phyloP scores from a whole-genome alignment of 1,284 basidiomycete species.

The Trichosporon sp. region DNA sequence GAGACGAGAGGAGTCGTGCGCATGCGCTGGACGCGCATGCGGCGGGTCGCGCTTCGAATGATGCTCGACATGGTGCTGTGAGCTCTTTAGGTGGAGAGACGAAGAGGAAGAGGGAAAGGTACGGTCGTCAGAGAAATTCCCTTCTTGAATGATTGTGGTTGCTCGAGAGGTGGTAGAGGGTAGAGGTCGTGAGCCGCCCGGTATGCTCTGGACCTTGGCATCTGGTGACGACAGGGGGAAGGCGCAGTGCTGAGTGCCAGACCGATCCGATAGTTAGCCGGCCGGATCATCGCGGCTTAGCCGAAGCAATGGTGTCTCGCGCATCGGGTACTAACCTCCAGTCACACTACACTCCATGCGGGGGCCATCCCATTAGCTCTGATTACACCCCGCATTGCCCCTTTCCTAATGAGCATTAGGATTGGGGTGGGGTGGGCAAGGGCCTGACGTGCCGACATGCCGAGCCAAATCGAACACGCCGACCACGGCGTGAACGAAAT shows the following conservation, averaged over 20 bases:
- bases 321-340: constrained; percentile 19
- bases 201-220: background rate
- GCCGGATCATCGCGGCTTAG: constrained; percentile 18
- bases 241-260: background rate
- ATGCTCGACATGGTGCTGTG: constrained; percentile 16
- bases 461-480: constrained; percentile 7
- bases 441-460: background rate
- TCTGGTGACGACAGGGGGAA: background rate
- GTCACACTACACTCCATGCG: background rate
- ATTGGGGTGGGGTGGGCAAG: background rate
- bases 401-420: background rate
- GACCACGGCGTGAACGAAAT: constrained; percentile 9
- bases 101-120: constrained; percentile 23
- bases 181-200: background rate
- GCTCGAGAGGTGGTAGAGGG: too few species aligned
- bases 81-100: constrained; percentile 10
- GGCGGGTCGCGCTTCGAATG: constrained; percentile 22
- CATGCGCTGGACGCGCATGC: constrained; percentile 20
- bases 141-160: constrained; percentile 1
- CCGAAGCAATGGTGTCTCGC: background rate
- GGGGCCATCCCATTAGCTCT: background rate
- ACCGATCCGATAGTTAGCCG: constrained; percentile 20
- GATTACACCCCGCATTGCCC: background rate
- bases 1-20: constrained; percentile 16
- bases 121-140: background rate